Conservation (phyloP, 495 filamentous ascomycete genomes). For the Lepraria neglecta region DNA sequence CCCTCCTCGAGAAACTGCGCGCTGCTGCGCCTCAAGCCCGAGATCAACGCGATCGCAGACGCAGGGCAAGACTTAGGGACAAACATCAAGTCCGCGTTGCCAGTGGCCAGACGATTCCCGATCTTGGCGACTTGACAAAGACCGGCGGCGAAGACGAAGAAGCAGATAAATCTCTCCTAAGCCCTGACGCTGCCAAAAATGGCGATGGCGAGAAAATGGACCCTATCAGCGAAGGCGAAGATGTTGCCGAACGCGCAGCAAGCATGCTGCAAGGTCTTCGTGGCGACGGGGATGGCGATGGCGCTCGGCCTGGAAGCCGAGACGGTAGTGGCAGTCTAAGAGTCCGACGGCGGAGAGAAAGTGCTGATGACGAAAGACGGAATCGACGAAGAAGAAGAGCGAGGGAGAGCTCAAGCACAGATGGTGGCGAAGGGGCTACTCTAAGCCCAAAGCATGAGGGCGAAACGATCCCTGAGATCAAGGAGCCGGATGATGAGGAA, state of each 20-base stretch:
- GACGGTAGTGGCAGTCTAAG: conserved; percentile 43
- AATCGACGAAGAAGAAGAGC: conserved; percentile 51
- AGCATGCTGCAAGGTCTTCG: conserved; percentile 74
- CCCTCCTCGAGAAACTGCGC: conserved; percentile 88
- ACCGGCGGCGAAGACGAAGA: conserved; percentile 28
- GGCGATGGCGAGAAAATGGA: conserved; percentile 35
- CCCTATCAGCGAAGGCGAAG: conserved; percentile 55
- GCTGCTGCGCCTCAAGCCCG: conserved; percentile 84
- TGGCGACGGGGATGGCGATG: conserved; percentile 50
- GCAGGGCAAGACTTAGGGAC: conserved; percentile 81
- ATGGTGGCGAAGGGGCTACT: conserved; percentile 38
- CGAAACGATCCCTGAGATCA: conserved; percentile 26
- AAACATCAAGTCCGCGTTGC: conserved; percentile 88
- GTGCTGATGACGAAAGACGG: conserved; percentile 62
- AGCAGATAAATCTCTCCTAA: conserved; percentile 24
- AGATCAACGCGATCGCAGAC: conserved; percentile 79
- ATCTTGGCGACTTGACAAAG: conserved; percentile 40
- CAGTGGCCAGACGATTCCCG: conserved; percentile 76
- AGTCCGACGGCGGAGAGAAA: conserved; percentile 56
- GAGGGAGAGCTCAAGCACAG: conserved; percentile 38
- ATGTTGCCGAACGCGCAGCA: conserved; percentile 77
- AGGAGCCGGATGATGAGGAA: conserved; percentile 28
- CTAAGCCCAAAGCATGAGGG: conserved; percentile 17
- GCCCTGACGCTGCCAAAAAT: conserved; percentile 29
- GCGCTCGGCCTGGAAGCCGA: conserved; percentile 46